Conservation (phyloP, 306 rosid genomes). For the Ceratonia siliqua region DNA sequence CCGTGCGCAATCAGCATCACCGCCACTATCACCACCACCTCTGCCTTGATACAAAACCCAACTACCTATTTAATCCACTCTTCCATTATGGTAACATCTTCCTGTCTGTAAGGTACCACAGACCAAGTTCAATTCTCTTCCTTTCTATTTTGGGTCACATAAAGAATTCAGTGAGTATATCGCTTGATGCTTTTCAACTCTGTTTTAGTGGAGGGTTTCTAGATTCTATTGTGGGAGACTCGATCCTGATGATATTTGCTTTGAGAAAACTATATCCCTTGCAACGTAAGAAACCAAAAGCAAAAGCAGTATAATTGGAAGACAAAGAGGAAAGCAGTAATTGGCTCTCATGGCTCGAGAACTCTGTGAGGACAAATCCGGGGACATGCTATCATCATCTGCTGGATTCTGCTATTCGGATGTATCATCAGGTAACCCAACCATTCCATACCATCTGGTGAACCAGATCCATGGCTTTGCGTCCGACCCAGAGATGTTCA, state of each 20-base stretch:
- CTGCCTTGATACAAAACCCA: background rate
- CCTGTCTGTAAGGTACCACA: background rate
- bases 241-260: constrained; percentile 7
- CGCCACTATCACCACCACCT: background rate
- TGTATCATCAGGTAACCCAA: constrained; percentile 45
- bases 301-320: background rate
- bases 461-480: constrained; percentile 62
- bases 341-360: constrained; percentile 42
- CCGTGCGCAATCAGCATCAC: constrained; percentile 24
- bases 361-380: constrained; percentile 51
- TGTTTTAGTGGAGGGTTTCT: background rate
- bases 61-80: background rate
- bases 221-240: constrained; percentile 20
- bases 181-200: background rate
- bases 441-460: constrained; percentile 39
- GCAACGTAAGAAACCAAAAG: background rate
- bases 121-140: background rate
- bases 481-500: constrained; percentile 56
- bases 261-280: background rate
- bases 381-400: constrained; percentile 47
- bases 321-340: background rate
- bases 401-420: constrained; percentile 57
- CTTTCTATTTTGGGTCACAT: background rate
- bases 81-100: constrained; percentile 31
- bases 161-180: no score